Base-by-base conservation (phyloP, 2,329 filamentous ascomycete genomes). In the Aureobasidium mangrovei region DNA sequence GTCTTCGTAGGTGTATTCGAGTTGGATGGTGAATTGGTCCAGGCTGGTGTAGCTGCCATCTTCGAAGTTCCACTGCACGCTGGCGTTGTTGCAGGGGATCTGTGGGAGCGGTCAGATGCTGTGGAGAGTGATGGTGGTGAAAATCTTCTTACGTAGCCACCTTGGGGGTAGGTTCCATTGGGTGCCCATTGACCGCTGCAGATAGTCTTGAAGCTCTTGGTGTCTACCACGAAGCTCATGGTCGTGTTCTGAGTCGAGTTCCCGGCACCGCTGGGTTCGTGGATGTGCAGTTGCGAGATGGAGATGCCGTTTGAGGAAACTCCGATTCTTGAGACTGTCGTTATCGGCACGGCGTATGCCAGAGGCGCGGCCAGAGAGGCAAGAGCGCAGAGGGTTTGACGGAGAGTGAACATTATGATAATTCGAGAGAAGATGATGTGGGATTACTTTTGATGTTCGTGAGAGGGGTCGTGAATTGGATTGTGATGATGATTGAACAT, bases 21-120 rank as follows among this genome's bases (percentile, higher is more conserved):
- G 12, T 8, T 58, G 41, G 18, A 58, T 32, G 7, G 27, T 38
- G 38, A 58, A 58, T 7, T 32, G 27, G n/a, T 40, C 27, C 31
- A 56, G 29, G 38, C 35, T 29, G 12, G 41, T 52, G 49, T 32
- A 56, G 4, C 47, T 55, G 31, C 44, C 29, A 32, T 55, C 47
- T 12, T 44, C 40, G 38, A 58, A 55, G 41, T 56, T 56, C 54
- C 55, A 58, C 36, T 44, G 51, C n/a, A 54, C 38, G 26, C 35
- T 46, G 33, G 38, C 33, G 55, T 55, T 57, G 27, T 8, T 9
- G 45, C 57, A 58, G 31, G 33, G 29, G 4, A 33, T 43, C 57
- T 55, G 33, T 24, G 29, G 26, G n/a, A 56, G 47, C n/a, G 29
- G 10, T 43, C 4, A 10, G 33, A 3, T 7, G 7, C 8, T 4